These are phyloP conservation scores for Vaccinium macrocarpon DNA, from an alignment of 148 eudicot species.

Conservation along the genomic window DNA sequence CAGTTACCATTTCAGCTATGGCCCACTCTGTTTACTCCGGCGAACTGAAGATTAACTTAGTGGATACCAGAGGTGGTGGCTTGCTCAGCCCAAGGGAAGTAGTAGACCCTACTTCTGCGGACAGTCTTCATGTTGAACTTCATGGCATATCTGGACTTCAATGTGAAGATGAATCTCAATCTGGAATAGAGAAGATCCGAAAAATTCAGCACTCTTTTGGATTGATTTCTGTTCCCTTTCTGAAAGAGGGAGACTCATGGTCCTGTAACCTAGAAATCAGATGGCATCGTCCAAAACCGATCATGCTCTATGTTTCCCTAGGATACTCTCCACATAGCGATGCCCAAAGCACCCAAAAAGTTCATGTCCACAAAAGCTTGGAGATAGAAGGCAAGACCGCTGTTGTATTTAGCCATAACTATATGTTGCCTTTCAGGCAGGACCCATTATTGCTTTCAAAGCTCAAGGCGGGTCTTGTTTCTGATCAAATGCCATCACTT, in stretches of 20 bases:
- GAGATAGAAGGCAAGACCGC: slow-evolving; percentile 89
- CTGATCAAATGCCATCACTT: slow-evolving; percentile 52
- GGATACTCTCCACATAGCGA: slow-evolving; percentile 67
- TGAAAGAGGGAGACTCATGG: slow-evolving; percentile 74
- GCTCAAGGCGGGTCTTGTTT: slow-evolving; percentile 41
- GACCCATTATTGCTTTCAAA: slow-evolving; percentile 77
- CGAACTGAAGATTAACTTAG: slow-evolving; percentile 88
- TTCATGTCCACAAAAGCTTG: slow-evolving; percentile 90
- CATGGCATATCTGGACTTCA: slow-evolving; percentile 59
- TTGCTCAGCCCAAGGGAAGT: slow-evolving; percentile 89
- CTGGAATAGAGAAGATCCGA: slow-evolving; percentile 47
- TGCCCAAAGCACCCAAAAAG: slow-evolving; percentile 61
- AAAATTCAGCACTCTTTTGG: slow-evolving; percentile 96
- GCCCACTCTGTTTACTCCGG: slow-evolving; percentile 82
- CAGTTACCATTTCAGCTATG: slow-evolving; percentile 67
- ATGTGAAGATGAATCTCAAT: slow-evolving; percentile 37
- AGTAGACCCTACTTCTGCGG: slow-evolving; percentile 52
- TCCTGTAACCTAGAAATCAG: slow-evolving; percentile 78
- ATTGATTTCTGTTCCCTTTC: slow-evolving; percentile 71
- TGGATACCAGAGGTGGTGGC: slow-evolving; percentile 93
- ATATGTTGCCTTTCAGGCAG: slow-evolving; percentile 76
- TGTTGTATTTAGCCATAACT: slow-evolving; percentile 58
- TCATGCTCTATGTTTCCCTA: slow-evolving; percentile 87
- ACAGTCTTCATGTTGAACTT: slow-evolving; percentile 86
- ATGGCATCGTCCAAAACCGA: slow-evolving; percentile 94